phyloP scores from a whole-genome alignment of 306 rosid species.

The Urtica urens region DNA sequence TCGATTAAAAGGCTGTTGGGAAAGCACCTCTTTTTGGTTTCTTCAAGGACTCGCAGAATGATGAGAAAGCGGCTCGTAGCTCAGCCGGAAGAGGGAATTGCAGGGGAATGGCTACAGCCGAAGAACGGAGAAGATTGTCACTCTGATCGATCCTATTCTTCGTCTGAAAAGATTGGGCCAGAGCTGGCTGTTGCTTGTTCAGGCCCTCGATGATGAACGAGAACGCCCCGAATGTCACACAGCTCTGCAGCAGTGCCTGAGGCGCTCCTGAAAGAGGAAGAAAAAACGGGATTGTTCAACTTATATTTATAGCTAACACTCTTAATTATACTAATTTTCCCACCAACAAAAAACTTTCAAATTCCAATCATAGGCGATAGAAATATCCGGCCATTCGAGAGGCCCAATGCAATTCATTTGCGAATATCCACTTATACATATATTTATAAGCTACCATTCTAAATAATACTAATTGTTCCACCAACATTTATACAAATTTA shows the following conservation, averaged over 20 bases:
- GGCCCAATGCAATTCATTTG: too few relatives aligned
- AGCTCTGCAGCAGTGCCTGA: conserved; percentile 86
- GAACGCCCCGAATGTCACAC: conserved; percentile 90
- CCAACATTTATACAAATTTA: too few relatives aligned
- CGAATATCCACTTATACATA: too few relatives aligned
- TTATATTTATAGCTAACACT: too few relatives aligned
- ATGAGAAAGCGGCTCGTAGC: conserved; percentile 61
- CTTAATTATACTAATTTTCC: too few relatives aligned
- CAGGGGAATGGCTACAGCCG: conserved; percentile 51
- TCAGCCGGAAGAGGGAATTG: conserved; percentile 72
- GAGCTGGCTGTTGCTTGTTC: conserved; percentile 87
- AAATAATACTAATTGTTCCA: too few relatives aligned
- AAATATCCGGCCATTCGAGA: too few relatives aligned
- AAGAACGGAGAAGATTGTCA: conserved; percentile 17
- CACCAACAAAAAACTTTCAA: too few relatives aligned
- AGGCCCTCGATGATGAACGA: conserved; percentile 80
- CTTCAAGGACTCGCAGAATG: conserved; percentile 54
- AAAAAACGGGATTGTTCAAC: too few relatives aligned
- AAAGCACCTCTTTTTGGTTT: conserved; percentile 32
- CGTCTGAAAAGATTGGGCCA: conserved; percentile 58
- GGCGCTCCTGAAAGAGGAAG: conserved; percentile 80
- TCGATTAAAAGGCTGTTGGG: conserved; percentile 30
- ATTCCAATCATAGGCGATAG: too few relatives aligned
- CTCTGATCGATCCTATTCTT: conserved; percentile 22
- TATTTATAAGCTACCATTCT: too few relatives aligned